These are phyloP conservation scores for Neofusicoccum kwambonambiense DNA, from an alignment of 2,329 filamentous ascomycete species.

Conservation along the genomic window DNA sequence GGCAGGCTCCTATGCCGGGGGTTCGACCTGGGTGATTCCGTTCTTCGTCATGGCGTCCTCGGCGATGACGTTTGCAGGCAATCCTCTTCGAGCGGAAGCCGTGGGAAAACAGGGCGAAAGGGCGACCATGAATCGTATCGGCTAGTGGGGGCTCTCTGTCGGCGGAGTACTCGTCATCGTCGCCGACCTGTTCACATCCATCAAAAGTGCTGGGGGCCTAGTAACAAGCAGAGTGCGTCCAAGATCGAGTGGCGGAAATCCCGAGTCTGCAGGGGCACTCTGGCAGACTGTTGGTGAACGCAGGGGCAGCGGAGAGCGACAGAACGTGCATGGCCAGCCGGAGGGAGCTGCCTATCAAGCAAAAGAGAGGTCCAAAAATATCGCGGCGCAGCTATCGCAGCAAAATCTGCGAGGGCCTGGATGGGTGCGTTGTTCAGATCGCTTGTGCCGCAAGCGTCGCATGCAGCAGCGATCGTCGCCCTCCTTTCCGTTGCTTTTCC, in stretches of 20 bases:
- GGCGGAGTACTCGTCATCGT: background rate
- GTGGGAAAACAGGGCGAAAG: background rate
- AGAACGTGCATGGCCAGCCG: background rate
- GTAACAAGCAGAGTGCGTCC: background rate
- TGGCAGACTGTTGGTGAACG: background rate
- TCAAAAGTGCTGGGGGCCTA: background rate
- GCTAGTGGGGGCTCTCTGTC: background rate
- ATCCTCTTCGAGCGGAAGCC: background rate
- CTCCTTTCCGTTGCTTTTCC: slow-evolving; percentile 2
- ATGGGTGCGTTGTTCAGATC: slow-evolving; percentile 1
- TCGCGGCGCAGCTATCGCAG: background rate
- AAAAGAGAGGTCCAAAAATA: background rate
- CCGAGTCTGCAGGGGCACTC: background rate
- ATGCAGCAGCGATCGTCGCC: slow-evolving; percentile 1
- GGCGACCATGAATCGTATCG: background rate
- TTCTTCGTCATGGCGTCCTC: background rate
- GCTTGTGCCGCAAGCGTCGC: background rate
- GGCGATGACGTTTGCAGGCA: background rate
- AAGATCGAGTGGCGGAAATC: background rate
- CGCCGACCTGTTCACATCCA: background rate
- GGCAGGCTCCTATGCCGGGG: background rate
- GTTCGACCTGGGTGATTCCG: background rate
- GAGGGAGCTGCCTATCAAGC: too few relatives aligned
- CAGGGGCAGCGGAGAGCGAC: background rate
- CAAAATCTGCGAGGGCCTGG: background rate